A percentile compares a stretch with the other conserved stretches of the same genome.
Conservation (phyloP, 441 rosid genomes). For the Croton laevigatus region DNA sequence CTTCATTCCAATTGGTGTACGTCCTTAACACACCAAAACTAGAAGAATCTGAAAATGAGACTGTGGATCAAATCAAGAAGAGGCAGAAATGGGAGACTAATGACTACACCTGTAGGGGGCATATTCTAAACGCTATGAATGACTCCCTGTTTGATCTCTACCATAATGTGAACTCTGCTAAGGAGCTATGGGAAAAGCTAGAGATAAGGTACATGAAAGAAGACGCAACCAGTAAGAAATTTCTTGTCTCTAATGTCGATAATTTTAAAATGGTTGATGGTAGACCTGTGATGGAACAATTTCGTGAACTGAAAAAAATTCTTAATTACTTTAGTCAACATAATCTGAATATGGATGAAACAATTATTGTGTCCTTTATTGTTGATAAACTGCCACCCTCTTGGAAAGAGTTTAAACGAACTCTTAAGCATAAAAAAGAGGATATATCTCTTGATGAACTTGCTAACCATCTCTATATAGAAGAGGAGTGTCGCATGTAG, state of each 20-base stretch:
- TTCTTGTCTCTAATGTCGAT: neutral
- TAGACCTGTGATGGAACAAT: neutral
- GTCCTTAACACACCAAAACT: neutral
- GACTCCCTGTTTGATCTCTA: neutral
- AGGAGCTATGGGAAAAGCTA: neutral
- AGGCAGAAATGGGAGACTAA: neutral
- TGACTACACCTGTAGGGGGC: too few relatives aligned
- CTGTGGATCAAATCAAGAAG: neutral
- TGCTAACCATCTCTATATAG: neutral
- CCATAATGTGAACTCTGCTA: neutral
- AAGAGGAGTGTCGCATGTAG: neutral
- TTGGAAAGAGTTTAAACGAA: too few relatives aligned
- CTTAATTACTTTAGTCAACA: neutral
- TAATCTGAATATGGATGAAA: neutral
- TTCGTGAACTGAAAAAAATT: neutral
- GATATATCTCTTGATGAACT: neutral
- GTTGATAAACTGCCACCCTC: neutral
- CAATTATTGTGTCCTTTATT: neutral
- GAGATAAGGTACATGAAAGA: neutral
- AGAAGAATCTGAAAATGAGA: neutral
- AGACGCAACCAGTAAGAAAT: neutral
- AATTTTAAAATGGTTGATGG: neutral
- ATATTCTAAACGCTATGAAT: neutral
- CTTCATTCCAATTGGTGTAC: too few relatives aligned
- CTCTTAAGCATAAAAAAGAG: neutral